A percentile compares a stretch with the other conserved stretches of the same genome.
Conservation (phyloP, 2,329 filamentous ascomycete genomes). For the Diplodia intermedia region DNA sequence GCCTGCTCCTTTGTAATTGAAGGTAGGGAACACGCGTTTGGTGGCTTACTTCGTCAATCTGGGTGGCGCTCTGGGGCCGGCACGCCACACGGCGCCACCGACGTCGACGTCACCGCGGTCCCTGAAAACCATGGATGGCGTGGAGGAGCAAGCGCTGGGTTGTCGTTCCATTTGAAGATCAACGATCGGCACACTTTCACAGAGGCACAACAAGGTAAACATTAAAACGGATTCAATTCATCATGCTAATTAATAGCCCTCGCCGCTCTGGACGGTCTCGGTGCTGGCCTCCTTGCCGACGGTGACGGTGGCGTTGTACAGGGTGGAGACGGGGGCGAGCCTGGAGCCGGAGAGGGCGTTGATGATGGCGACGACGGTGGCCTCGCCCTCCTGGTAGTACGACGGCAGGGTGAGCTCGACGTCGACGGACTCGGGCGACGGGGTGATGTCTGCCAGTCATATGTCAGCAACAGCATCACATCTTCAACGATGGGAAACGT, state of each 20-base stretch:
- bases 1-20: too few relatives aligned
- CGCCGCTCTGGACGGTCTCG: constrained; percentile 17
- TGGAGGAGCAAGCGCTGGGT: neutral
- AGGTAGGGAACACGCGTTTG: neutral
- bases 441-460: constrained; percentile 9
- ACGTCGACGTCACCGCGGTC: neutral
- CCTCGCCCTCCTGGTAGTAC: constrained; percentile 14
- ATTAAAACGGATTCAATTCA: neutral
- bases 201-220: neutral
- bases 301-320: constrained; percentile 17
- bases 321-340: constrained; percentile 3
- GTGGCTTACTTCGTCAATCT: neutral
- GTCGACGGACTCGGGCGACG: constrained; percentile 5
- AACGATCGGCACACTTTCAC: neutral
- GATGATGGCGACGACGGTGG: constrained; percentile 7
- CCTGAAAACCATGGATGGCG: neutral
- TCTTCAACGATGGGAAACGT: neutral
- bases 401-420: constrained; percentile 8
- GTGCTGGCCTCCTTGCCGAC: constrained; percentile 12
- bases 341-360: constrained; percentile 8
- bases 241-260: neutral
- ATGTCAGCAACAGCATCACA: too few relatives aligned
- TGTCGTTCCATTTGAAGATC: neutral
- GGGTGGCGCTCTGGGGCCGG: neutral
- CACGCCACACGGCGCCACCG: neutral